Base-by-base conservation (phyloP, 2,329 filamentous ascomycete genomes). In the Waltergamsia citrina region DNA sequence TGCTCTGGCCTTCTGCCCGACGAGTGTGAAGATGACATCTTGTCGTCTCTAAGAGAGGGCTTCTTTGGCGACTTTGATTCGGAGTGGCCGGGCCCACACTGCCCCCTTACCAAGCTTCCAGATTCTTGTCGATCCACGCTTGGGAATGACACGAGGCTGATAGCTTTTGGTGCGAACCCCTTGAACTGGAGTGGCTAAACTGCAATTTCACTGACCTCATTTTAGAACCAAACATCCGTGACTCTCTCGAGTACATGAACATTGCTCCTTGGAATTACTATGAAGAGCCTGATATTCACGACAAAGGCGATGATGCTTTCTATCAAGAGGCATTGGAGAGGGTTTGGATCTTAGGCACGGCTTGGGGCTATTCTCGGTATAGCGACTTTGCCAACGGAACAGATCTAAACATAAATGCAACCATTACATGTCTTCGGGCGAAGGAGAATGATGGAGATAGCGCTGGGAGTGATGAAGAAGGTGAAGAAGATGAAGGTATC, bases 341-440 rank as follows among this genome's bases (percentile, higher is more conserved):
- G 9, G 31, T 33, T 15, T 33, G 31, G 31, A 24, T 33, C 6
- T 12, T 33, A 9, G 31, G 31, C 17, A 33, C 31, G 6, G 17
- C 11, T 7, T 33, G 31, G 31, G 31, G 18, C 11, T 33, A 33
- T 24, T 33, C 31, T 9, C n/a, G 24, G 20, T 33, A 23, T 15
- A 33, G 31, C 18, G 31, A 33, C 9, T 33, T 7, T 33, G 31
- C 31, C 5, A 22, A 33, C 18, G 31, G 18, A 24, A 33, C 18
- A 24, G 23, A 25, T 25, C 23, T n/a, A 25, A 25, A n/a, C 23
- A 25, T 25, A 9, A 25, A 25, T n/a, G 23, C 23, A 9, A 25
- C 23, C n/a, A 25, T 25, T 25, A 25, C 23, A 9, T 25, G 23
- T 25, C 23, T 25, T n/a, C 23, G 23, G 23, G 23, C 23, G n/a